Evolutionary conservation across 1,284 basidiomycete species (phyloP).

Genomic region (Sphagnurus paluster): DNA sequence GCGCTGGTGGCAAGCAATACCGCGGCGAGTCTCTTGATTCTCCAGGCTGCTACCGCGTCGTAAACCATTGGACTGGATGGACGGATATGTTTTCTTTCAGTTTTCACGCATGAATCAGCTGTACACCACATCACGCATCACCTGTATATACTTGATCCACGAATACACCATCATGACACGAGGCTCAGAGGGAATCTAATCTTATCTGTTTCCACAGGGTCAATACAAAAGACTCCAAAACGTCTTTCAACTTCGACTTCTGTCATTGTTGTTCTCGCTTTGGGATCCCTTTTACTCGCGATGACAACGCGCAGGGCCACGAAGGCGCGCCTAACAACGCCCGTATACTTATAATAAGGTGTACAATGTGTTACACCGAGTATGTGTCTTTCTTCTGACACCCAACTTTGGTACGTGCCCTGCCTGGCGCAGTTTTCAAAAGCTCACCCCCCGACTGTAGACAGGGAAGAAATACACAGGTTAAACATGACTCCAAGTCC

Average conservation of each 20-base stretch:
- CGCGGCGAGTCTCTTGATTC: conserved; percentile 57
- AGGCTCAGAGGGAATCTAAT: conserved; percentile 2
- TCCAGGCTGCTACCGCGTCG: conserved; percentile 48
- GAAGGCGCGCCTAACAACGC: conserved; percentile 2
- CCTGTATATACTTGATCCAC: background rate
- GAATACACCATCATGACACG: background rate
- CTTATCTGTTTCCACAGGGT: conserved; percentile 2
- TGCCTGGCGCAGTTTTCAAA: too few relatives aligned
- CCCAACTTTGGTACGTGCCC: conserved; percentile 3
- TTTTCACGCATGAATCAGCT: background rate
- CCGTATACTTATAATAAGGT: background rate
- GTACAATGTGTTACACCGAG: background rate
- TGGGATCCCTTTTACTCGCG: conserved; percentile 1
- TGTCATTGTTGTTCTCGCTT: conserved; percentile 9
- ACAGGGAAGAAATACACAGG: too few relatives aligned
- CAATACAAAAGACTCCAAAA: conserved; percentile 8
- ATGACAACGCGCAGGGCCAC: conserved; percentile 1
- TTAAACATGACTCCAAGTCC: too few relatives aligned
- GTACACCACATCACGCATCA: background rate
- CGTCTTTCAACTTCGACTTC: background rate
- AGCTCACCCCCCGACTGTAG: too few relatives aligned
- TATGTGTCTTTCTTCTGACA: conserved; percentile 1
- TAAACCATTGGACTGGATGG: background rate
- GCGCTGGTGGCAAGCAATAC: conserved; percentile 57
- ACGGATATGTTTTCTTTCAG: background rate